Conservation (phyloP, 495 filamentous ascomycete species). For the Thermothielavioides terrestris region DNA sequence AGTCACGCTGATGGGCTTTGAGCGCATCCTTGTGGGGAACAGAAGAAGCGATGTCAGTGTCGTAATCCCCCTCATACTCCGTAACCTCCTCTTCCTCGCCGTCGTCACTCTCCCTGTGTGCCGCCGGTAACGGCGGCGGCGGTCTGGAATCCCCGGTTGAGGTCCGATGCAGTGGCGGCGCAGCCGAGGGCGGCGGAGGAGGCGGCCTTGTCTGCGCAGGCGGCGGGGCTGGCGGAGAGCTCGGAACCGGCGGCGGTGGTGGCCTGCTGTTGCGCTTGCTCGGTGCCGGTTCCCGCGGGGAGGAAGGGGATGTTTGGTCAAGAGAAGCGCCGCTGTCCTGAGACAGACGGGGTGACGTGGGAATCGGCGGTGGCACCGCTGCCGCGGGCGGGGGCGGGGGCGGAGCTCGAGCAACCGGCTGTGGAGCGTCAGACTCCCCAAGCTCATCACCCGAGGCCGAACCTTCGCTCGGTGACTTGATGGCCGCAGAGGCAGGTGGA, state of each 20-base stretch:
- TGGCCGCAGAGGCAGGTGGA: constrained; percentile 38
- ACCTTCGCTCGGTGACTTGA: constrained; percentile 62
- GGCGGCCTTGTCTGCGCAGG: constrained; percentile 56
- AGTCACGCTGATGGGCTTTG: constrained; percentile 69
- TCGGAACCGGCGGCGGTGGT: constrained; percentile 43
- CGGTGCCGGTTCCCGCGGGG: constrained; percentile 27
- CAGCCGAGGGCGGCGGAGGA: constrained; percentile 66
- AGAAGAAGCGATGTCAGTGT: constrained; percentile 90
- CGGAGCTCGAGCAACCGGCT: constrained; percentile 30
- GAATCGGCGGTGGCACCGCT: constrained; percentile 17
- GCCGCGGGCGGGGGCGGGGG: constrained; percentile 30
- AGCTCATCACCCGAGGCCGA: constrained; percentile 93
- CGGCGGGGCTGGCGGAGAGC: constrained; percentile 41
- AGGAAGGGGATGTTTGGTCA: constrained; percentile 38
- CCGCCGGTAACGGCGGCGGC: constrained; percentile 20
- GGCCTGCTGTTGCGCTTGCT: constrained; percentile 47
- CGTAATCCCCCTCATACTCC: constrained; percentile 97
- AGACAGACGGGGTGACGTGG: constrained; percentile 47
- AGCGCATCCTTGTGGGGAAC: constrained; percentile 86
- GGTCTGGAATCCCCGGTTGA: constrained; percentile 47
- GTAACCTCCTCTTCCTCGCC: constrained; percentile 73
- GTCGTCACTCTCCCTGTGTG: constrained; percentile 45
- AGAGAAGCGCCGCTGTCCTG: constrained; percentile 42
- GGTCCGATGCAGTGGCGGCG: constrained; percentile 44
- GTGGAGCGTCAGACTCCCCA: constrained; percentile 32